phyloP scores from a whole-genome alignment of 805 yeast species.

The Suhomyces kilbournensis region DNA sequence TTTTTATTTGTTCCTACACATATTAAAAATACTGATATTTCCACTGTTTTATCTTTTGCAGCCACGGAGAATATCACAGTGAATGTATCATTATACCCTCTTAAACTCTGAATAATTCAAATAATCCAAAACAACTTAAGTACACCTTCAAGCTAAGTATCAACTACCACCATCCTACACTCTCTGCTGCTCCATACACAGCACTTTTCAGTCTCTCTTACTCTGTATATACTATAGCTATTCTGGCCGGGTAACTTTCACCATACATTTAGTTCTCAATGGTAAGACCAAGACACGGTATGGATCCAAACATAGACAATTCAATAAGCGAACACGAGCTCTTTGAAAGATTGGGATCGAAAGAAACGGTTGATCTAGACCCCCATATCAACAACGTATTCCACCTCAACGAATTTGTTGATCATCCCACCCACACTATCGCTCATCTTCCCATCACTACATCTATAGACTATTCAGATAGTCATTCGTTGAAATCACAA shows the following conservation, averaged over 20 bases:
- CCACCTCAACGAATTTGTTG: conserved; percentile 14
- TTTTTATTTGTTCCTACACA: no score
- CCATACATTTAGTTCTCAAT: background rate
- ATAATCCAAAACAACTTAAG: no score
- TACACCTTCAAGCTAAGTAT: no score
- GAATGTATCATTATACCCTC: no score
- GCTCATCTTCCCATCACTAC: background rate
- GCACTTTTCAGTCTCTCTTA: no score
- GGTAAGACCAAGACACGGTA: background rate
- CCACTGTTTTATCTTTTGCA: no score
- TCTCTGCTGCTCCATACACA: no score
- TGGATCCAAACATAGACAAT: conserved; percentile 20
- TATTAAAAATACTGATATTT: no score
- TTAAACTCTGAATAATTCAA: no score
- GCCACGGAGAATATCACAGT: no score
- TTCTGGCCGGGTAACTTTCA: background rate
- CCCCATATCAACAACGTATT: conserved; percentile 21
- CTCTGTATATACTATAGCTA: no score
- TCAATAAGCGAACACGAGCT: conserved; percentile 16
- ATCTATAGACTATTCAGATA: background rate
- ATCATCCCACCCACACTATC: background rate
- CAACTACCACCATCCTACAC: no score
- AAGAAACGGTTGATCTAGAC: conserved; percentile 3
- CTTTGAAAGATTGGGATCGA: conserved; percentile 9
- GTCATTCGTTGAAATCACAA: background rate